phyloP scores from a whole-genome alignment of 768 basidiomycete genomes.

The Leccinum obscurum region DNA sequence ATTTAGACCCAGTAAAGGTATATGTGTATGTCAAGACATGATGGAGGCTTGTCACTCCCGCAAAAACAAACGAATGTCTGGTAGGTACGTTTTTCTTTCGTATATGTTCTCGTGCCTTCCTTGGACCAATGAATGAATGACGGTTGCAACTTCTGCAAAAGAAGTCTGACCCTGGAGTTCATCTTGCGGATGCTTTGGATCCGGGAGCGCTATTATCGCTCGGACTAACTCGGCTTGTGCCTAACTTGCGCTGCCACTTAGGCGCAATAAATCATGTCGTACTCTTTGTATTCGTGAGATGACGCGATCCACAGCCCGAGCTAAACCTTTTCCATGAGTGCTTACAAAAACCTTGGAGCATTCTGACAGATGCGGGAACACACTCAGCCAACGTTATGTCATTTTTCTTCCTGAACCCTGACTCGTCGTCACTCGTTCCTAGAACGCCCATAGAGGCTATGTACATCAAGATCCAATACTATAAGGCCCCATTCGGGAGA shows the following conservation, averaged over 20 bases:
- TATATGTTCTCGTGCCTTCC: conserved; percentile 5
- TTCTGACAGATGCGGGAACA: not conserved
- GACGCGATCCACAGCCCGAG: not conserved
- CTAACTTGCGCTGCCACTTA: not conserved
- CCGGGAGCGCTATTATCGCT: conserved; percentile 16
- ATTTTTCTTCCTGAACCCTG: not conserved
- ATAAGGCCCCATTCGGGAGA: conserved; percentile 10
- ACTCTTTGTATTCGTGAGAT: not conserved
- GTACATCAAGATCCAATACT: not conserved
- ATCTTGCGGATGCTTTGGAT: conserved; percentile 10
- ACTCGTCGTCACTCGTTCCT: conserved; percentile 4
- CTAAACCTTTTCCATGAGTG: not conserved
- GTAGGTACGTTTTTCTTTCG: not conserved
- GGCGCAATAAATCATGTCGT: not conserved
- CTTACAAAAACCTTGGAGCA: not conserved
- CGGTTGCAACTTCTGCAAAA: conserved; percentile 2
- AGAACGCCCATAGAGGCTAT: not conserved
- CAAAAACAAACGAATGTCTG: not conserved
- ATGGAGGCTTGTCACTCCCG: not conserved
- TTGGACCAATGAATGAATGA: not conserved
- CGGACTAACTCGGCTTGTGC: conserved; percentile 13
- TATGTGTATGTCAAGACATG: not conserved
- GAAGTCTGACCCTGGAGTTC: conserved; percentile 11
- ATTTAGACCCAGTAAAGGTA: conserved; percentile 6
- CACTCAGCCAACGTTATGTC: not conserved